Conservation (phyloP, 2,329 filamentous ascomycete genomes). For the Aureobasidium subglaciale region DNA sequence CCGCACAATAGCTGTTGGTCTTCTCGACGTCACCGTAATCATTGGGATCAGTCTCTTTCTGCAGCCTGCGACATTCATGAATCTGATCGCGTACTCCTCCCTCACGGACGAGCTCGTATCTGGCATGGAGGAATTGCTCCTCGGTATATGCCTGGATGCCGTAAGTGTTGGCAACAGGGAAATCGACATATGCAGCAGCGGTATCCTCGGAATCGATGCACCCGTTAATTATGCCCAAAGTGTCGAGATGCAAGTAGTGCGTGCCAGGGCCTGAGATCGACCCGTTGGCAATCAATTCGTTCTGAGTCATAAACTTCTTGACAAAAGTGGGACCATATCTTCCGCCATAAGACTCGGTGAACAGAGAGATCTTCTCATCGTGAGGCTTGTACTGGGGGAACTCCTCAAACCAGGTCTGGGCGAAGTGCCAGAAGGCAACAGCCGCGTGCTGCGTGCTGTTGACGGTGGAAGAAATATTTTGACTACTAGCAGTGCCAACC, state of each 20-base stretch:
- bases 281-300: slow-evolving; percentile 47
- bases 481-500: slow-evolving; percentile 54
- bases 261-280: slow-evolving; percentile 37
- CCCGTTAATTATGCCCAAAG: slow-evolving; percentile 50
- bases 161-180: slow-evolving; percentile 53
- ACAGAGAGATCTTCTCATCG: slow-evolving; percentile 52
- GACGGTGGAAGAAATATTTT: slow-evolving; percentile 30
- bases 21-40: slow-evolving; percentile 36
- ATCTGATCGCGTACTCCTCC: slow-evolving; percentile 51
- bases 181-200: slow-evolving; percentile 29
- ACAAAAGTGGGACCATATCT: slow-evolving; percentile 45
- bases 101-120: slow-evolving; percentile 37
- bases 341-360: slow-evolving; percentile 62
- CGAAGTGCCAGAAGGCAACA: slow-evolving; percentile 54
- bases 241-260: slow-evolving; percentile 41
- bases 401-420: slow-evolving; percentile 45
- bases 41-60: slow-evolving; percentile 43
- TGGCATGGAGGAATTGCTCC: slow-evolving; percentile 37
- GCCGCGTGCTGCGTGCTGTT: slow-evolving; percentile 28
- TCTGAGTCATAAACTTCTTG: slow-evolving; percentile 52
- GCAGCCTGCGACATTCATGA: slow-evolving; percentile 43
- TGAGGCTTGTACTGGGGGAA: slow-evolving; percentile 34
- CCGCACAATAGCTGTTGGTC: slow-evolving; percentile 24
- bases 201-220: slow-evolving; percentile 48
- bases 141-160: slow-evolving; percentile 45